Evolutionary conservation across 73 alveolate species (phyloP).

Genomic region (Paramecium sexaurelia): DNA sequence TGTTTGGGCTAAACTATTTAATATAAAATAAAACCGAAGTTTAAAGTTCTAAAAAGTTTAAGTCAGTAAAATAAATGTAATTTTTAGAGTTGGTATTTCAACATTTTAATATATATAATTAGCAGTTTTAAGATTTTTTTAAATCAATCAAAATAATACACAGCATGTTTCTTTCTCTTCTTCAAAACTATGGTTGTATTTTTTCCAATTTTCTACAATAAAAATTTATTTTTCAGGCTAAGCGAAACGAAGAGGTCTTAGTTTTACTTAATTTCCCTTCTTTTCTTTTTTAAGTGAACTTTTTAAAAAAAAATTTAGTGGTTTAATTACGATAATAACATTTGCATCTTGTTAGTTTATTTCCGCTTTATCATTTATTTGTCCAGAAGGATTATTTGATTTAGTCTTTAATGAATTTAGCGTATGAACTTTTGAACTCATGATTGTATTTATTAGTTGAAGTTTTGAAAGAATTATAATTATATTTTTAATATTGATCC

Average conservation of each 20-base stretch:
- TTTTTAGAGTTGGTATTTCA: not conserved
- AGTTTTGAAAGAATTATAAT: not conserved
- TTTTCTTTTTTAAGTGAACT: not conserved
- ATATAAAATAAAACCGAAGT: not conserved
- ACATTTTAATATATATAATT: not conserved
- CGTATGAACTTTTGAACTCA: not conserved
- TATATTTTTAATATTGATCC: not conserved
- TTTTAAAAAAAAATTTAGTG: not conserved
- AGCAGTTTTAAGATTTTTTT: not conserved
- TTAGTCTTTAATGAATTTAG: not conserved
- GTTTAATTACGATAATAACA: not conserved
- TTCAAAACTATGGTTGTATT: not conserved
- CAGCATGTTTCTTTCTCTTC: not conserved
- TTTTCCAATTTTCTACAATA: conserved; percentile 10
- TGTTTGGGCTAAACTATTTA: not conserved
- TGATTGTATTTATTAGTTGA: not conserved
- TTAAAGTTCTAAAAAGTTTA: not conserved
- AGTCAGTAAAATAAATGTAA: not conserved
- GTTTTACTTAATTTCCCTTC: not conserved
- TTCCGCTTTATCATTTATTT: not conserved
- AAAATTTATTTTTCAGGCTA: not conserved
- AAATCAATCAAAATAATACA: not conserved
- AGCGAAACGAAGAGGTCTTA: not conserved
- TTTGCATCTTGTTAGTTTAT: not conserved
- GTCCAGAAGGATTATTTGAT: not conserved